These are phyloP conservation scores for Parafenestella ontariensis DNA, from an alignment of 2,329 filamentous ascomycete species.

Conservation along the genomic window DNA sequence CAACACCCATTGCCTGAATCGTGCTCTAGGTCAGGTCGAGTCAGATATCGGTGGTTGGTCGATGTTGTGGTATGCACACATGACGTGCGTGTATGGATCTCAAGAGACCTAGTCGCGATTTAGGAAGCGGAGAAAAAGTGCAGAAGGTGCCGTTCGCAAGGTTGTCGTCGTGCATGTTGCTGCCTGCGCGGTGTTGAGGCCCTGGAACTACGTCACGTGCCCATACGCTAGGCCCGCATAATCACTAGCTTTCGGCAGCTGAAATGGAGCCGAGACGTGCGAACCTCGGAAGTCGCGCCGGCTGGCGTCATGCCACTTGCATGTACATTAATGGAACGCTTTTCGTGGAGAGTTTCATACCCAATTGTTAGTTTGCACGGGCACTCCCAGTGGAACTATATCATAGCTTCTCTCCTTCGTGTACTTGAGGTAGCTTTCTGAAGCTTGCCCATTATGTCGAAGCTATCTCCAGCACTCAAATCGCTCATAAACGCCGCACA, in stretches of 20 bases:
- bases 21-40: background rate
- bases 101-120: background rate
- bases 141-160: background rate
- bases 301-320: background rate
- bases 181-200: too few relatives aligned
- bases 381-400: too few relatives aligned
- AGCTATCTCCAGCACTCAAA: conserved; percentile 44
- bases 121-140: background rate
- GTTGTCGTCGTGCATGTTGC: too few relatives aligned
- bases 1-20: background rate
- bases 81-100: background rate
- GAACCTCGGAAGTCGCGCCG: background rate
- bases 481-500: conserved; percentile 46
- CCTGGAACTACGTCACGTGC: too few relatives aligned
- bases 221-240: background rate
- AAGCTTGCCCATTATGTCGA: conserved; percentile 41
- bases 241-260: background rate
- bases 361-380: too few relatives aligned
- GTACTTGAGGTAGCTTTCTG: too few relatives aligned
- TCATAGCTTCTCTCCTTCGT: too few relatives aligned
- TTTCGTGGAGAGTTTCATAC: background rate
- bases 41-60: background rate
- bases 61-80: background rate
- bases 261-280: background rate
- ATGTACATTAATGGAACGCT: background rate